Conservation (phyloP, 2,329 filamentous ascomycete species). For the Xylariaceae sp. region DNA sequence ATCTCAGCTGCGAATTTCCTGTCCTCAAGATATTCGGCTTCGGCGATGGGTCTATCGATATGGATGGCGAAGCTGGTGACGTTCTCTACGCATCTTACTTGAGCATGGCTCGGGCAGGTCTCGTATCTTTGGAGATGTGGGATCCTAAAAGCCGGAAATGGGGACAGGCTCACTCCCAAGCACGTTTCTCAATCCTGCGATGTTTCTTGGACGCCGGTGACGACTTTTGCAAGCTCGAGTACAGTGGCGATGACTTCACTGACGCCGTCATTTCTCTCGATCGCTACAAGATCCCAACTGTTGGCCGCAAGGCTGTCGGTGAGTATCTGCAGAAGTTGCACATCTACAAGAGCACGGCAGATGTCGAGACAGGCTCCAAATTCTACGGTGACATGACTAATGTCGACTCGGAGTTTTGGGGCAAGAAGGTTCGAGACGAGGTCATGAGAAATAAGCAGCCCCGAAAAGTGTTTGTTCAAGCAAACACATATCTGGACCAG, state of each 20-base stretch:
- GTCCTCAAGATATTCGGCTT: conserved; percentile 91
- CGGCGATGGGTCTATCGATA: conserved; percentile 69
- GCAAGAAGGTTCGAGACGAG: conserved; percentile 69
- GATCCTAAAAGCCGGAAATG: conserved; percentile 86
- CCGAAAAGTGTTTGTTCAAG: conserved; percentile 90
- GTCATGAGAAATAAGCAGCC: conserved; percentile 75
- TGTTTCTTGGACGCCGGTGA: conserved; percentile 83
- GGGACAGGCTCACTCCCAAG: conserved; percentile 90
- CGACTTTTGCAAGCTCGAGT: conserved; percentile 79
- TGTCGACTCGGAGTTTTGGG: conserved; percentile 80
- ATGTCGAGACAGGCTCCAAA: conserved; percentile 69
- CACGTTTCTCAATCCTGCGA: conserved; percentile 78
- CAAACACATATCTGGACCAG: conserved; percentile 74
- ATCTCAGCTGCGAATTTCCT: conserved; percentile 77
- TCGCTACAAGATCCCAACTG: conserved; percentile 77
- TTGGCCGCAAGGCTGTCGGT: conserved; percentile 77
- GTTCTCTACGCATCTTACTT: conserved; percentile 87
- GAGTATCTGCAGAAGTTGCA: conserved; percentile 87
- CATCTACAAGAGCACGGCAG: conserved; percentile 86
- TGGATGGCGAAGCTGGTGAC: conserved; percentile 74
- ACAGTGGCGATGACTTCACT: conserved; percentile 67
- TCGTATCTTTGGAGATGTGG: conserved; percentile 89
- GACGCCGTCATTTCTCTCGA: conserved; percentile 81
- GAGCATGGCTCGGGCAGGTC: conserved; percentile 88
- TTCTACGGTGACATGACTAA: conserved; percentile 81